Percentiles rank a stretch among this genome's conserved stretches.
phyloP scores from a whole-genome alignment of 805 yeast genomes.

The Suhomyces vadensis region DNA sequence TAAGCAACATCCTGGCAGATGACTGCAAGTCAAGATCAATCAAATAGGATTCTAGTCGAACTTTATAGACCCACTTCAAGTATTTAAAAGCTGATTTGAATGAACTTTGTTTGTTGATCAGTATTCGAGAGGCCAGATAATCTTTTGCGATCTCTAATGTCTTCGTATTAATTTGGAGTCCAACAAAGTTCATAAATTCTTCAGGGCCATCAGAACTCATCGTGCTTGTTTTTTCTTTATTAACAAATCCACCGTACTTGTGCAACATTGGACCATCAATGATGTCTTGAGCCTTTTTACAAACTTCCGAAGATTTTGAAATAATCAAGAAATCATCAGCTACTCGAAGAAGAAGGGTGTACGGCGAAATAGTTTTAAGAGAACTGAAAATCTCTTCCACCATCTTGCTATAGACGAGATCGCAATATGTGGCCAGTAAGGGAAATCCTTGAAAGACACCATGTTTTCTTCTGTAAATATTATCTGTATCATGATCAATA shows the following conservation, averaged over 20 bases:
- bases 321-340: conserved; percentile 88
- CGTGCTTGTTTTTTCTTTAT: conserved; percentile 29
- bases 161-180: conserved; percentile 25
- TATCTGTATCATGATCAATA: conserved; percentile 36
- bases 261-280: conserved; percentile 23
- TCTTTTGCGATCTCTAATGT: conserved; percentile 21
- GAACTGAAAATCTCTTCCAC: conserved; percentile 39
- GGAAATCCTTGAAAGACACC: conserved; percentile 89
- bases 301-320: conserved; percentile 39
- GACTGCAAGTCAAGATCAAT: conserved; percentile 19
- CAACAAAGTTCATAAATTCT: conserved; percentile 26
- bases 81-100: conserved; percentile 20
- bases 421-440: conserved; percentile 73
- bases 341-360: conserved; percentile 53
- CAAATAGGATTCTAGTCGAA: conserved; percentile 20
- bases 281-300: conserved; percentile 18
- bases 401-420: conserved; percentile 66
- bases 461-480: conserved; percentile 43
- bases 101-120: conserved; percentile 14
- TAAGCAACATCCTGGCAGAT: conserved; percentile 13
- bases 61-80: conserved; percentile 23
- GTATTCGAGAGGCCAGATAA: conserved; percentile 2
- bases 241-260: conserved; percentile 37
- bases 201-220: conserved; percentile 12
- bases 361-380: conserved; percentile 15